Base-by-base conservation (phyloP, 1,284 basidiomycete genomes). In the Erythrobasidium hasegawianum region DNA sequence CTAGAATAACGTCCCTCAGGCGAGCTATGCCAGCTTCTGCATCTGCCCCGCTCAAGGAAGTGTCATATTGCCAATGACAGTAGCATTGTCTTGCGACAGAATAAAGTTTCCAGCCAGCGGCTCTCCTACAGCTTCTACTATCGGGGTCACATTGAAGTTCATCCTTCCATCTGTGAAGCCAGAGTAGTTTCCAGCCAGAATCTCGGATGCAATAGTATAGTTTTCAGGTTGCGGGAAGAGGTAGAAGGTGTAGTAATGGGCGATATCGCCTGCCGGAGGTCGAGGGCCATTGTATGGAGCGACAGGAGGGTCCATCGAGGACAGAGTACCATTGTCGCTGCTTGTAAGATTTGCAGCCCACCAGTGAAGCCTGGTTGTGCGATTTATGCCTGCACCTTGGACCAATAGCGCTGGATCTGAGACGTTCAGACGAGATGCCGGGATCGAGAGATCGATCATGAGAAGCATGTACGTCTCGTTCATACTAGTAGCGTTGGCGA, bases 131-230 rank as follows among this genome's bases (percentile, higher is more conserved):
- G 45, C 45, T 24, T 47, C 45, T 5, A 47, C 22, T n/a, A 47
- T 47, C 4, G 45, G 45, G 8, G 45, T 47, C 7, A 47, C 45
- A 24, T 47, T 47, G 45, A 47, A 47, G 45, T 47, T 47, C n/a
- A 24, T 24, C 14, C 45, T 4, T 47, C 45, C 45, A 24, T 47
- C 33, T 33, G 33, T 5, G 33, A 33, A 33, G 5, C 72, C 74
- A 4, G 52, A 49, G 7, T 69, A 39, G 16, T 14, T 59, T n/a
- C 53, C 59, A 52, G 67, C 67, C 10, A 59, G 38, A 18, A 68
- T 38, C 41, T 68, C 67, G n/a, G 53, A 56, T 4, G 67, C 66
- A 40, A 57, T 68, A 14, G 55, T 33, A 33, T 5, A 47, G 45
- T 47, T 47, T n/a, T n/a, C 45, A 24, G 45, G 45, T 14, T 47